Conservation (phyloP, 2,329 filamentous ascomycete species). For the Hymenoscyphus linearis region DNA sequence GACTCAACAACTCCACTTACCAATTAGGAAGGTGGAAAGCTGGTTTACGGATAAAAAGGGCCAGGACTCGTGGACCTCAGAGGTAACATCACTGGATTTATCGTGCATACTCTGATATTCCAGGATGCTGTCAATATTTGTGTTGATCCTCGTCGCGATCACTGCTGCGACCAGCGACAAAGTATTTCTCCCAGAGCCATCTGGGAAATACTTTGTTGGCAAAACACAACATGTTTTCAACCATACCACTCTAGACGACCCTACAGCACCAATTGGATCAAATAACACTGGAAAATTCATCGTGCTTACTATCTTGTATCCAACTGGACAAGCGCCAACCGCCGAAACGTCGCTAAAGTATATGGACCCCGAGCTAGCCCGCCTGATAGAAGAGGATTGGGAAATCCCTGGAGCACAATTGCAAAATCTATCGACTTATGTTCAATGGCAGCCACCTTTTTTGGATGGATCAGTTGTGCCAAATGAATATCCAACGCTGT, state of each 20-base stretch:
- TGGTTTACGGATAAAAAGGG: too few species aligned
- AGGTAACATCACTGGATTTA: too few species aligned
- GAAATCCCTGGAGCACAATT: background rate
- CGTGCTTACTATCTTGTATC: background rate
- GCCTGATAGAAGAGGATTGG: background rate
- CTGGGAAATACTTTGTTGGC: background rate
- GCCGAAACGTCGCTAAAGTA: background rate
- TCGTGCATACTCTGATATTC: too few species aligned
- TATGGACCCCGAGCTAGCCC: background rate
- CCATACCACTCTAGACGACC: background rate
- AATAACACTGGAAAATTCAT: background rate
- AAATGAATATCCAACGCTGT: background rate
- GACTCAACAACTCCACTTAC: too few species aligned
- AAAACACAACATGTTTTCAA: background rate
- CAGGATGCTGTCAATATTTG: too few species aligned
- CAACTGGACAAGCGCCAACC: background rate
- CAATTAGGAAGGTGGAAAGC: too few species aligned
- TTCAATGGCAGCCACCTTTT: background rate
- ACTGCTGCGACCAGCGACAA: background rate
- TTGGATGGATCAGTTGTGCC: background rate
- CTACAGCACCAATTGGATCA: background rate
- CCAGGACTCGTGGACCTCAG: too few species aligned
- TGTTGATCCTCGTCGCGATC: background rate
- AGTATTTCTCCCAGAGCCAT: background rate
- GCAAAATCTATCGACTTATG: background rate